Evolutionary conservation across 1,284 basidiomycete genomes (phyloP).

Genomic region (Apiotrichum gracile): DNA sequence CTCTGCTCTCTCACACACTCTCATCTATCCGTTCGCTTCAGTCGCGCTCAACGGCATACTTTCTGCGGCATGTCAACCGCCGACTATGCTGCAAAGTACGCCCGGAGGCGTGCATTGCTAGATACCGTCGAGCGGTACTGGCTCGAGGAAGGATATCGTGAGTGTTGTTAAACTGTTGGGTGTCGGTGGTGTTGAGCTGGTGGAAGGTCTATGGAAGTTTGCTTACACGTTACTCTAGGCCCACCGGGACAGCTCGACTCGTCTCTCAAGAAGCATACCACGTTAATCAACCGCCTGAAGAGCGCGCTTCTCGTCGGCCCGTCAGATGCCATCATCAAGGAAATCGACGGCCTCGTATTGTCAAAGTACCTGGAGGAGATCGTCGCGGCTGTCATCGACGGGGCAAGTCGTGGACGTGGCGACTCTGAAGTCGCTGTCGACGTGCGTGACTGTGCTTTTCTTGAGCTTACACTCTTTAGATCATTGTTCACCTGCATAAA

Average conservation of each 20-base stretch:
- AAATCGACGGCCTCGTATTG: conserved; percentile 78
- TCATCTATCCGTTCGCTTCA: too few relatives aligned
- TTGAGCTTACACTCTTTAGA: conserved; percentile 50
- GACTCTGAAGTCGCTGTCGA: conserved; percentile 86
- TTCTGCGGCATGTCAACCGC: conserved; percentile 26
- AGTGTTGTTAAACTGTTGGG: conserved; percentile 13
- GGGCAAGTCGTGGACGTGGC: conserved; percentile 74
- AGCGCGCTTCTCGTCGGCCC: conserved; percentile 41
- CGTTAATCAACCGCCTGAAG: conserved; percentile 80
- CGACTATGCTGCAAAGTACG: conserved; percentile 44
- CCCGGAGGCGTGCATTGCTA: conserved; percentile 27
- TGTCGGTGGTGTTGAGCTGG: too few relatives aligned
- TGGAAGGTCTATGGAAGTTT: too few relatives aligned
- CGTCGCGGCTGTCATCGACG: conserved; percentile 77
- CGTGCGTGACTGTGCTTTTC: conserved; percentile 47
- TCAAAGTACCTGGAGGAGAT: conserved; percentile 97
- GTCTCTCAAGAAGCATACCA: conserved; percentile 87
- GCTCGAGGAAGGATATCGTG: conserved; percentile 43
- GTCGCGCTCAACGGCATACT: too few relatives aligned
- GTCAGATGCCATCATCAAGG: conserved; percentile 75
- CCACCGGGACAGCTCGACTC: conserved; percentile 61
- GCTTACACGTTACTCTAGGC: too few relatives aligned
- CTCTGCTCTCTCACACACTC: not conserved
- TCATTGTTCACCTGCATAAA: conserved; percentile 81
- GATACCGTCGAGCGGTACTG: conserved; percentile 42